phyloP scores from a whole-genome alignment of 495 filamentous ascomycete genomes.

The Penicillium paradoxum region DNA sequence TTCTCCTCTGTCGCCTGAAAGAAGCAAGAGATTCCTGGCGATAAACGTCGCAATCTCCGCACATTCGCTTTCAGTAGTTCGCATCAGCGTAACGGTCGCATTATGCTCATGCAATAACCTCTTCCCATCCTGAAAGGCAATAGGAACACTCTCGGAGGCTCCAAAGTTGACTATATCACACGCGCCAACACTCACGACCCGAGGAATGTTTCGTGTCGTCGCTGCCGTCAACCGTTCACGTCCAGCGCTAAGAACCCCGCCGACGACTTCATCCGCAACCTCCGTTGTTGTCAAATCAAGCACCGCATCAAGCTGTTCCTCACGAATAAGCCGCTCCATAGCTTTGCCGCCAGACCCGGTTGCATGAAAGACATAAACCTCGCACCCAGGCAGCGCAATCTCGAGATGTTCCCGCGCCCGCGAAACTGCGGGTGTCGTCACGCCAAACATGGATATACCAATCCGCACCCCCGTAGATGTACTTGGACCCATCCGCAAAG shows the following conservation, averaged over 20 bases:
- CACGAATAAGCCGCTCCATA: conserved; percentile 58
- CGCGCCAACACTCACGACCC: conserved; percentile 59
- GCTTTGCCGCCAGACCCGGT: conserved; percentile 62
- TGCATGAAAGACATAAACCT: conserved; percentile 64
- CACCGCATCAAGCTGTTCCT: conserved; percentile 54
- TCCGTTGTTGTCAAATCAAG: conserved; percentile 68
- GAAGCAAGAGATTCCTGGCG: conserved; percentile 39
- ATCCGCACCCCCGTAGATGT: conserved; percentile 33
- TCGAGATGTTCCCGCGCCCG: conserved; percentile 43
- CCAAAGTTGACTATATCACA: conserved; percentile 70
- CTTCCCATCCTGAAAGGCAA: conserved; percentile 22
- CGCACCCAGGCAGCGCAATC: conserved; percentile 29
- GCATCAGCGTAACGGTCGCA: conserved; percentile 58
- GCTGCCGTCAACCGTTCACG: conserved; percentile 49
- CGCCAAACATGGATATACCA: conserved; percentile 69
- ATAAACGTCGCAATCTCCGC: conserved; percentile 48
- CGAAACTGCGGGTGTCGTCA: conserved; percentile 60
- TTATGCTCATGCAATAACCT: conserved; percentile 60
- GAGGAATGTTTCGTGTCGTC: conserved; percentile 50
- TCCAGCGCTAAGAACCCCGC: conserved; percentile 57
- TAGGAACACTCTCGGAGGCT: conserved; percentile 47
- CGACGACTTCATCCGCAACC: conserved; percentile 56
- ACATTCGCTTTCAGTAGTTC: conserved; percentile 53
- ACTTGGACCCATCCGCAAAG: conserved; percentile 9
- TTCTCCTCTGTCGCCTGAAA: conserved; percentile 11